Evolutionary conservation across 2,329 filamentous ascomycete genomes (phyloP).

Genomic region (Colletotrichum musicola): DNA sequence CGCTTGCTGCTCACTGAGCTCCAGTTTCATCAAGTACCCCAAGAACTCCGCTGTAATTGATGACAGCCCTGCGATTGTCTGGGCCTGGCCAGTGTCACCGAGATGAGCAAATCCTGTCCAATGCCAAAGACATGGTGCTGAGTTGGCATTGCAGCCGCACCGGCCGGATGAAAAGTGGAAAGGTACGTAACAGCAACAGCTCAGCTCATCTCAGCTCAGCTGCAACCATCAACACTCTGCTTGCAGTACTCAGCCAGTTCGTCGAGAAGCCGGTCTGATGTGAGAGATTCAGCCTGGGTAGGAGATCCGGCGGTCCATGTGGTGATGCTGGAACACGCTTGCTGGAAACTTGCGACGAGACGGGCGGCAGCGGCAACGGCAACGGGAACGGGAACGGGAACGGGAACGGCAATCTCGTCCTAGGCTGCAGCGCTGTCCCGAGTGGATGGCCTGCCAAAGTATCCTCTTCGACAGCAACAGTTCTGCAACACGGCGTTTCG

Average conservation of each 20-base stretch:
- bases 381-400: slow-evolving; percentile 15
- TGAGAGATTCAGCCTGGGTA: not conserved
- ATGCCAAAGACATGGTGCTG: not conserved
- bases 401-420: slow-evolving; percentile 9
- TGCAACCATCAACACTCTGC: slow-evolving; percentile 18
- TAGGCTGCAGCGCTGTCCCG: not conserved
- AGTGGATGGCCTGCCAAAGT: slow-evolving; percentile 8
- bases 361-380: slow-evolving; percentile 19
- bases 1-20: slow-evolving; percentile 8
- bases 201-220: no score
- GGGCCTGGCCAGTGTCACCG: not conserved
- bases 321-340: slow-evolving; percentile 8
- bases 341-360: slow-evolving; percentile 27
- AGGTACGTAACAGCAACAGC: no score
- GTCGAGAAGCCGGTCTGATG: not conserved
- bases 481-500: slow-evolving; percentile 13
- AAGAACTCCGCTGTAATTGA: no score
- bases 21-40: slow-evolving; percentile 24
- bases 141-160: slow-evolving; percentile 21
- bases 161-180: no score
- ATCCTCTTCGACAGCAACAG: slow-evolving; percentile 1
- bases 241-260: slow-evolving; percentile 13
- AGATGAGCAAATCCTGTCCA: not conserved
- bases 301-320: slow-evolving; percentile 15
- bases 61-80: not conserved